These are phyloP conservation scores for thale cress (Arabidopsis thaliana) DNA, from an alignment of 345 rosid genomes.

Conservation along the genomic window DNA sequence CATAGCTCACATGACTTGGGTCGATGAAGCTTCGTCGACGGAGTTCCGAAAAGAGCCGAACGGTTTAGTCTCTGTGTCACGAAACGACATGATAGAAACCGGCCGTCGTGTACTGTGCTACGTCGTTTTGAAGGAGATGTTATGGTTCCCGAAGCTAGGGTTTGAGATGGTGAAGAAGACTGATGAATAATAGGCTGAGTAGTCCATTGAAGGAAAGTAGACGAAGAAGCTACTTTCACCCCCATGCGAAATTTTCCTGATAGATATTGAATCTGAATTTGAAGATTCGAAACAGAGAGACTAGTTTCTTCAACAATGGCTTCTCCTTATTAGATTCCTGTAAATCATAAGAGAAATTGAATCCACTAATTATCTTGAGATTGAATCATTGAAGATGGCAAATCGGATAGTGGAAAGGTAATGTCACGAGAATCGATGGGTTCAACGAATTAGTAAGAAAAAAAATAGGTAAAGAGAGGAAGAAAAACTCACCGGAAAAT, in stretches of 20 bases:
- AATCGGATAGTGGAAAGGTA: conserved; percentile 43
- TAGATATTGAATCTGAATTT: not conserved
- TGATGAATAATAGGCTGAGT: conserved; percentile 52
- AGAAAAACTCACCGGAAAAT: conserved; percentile 34
- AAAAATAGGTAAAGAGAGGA: not conserved
- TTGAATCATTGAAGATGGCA: conserved; percentile 34
- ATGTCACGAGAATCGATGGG: conserved; percentile 31
- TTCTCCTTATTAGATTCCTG: conserved; percentile 38
- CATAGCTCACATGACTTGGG: conserved; percentile 56
- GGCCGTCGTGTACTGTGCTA: conserved; percentile 31
- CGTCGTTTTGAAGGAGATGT: conserved; percentile 70
- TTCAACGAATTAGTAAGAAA: not conserved
- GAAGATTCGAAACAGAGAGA: not conserved
- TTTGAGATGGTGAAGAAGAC: conserved; percentile 62
- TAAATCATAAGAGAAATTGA: conserved; percentile 18
- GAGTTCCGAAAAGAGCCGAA: conserved; percentile 54
- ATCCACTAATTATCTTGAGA: not conserved
- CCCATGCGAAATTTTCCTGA: conserved; percentile 50
- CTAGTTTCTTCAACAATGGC: conserved; percentile 20
- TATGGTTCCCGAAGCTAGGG: conserved; percentile 60
- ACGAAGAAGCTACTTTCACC: conserved; percentile 60
- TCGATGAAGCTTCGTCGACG: conserved; percentile 47
- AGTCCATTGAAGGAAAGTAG: conserved; percentile 63
- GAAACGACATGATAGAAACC: conserved; percentile 44
- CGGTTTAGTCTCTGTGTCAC: conserved; percentile 52